Evolutionary conservation across 495 filamentous ascomycete genomes (phyloP).

Genomic region (Umbilicaria muhlenbergii): DNA sequence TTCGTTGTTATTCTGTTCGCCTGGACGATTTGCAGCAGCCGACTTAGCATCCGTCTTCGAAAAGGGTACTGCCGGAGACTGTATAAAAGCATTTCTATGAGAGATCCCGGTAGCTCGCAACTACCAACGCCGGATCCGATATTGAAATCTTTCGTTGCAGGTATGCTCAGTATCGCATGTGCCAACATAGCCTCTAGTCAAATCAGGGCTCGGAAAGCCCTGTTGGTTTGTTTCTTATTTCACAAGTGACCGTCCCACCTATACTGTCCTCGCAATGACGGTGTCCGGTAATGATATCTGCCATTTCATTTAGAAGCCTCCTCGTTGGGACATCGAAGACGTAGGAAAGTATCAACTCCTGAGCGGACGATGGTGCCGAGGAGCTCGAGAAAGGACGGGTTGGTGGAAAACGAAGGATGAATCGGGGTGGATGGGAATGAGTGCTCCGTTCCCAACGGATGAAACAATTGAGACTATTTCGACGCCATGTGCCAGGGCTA

Average conservation of each 20-base stretch:
- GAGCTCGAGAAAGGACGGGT: constrained; percentile 68
- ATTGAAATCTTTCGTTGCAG: constrained; percentile 93
- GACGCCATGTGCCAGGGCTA: constrained; percentile 61
- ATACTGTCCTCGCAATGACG: no score
- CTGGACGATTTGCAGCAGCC: constrained; percentile 26
- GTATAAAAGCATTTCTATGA: constrained; percentile 86
- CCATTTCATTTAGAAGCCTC: constrained; percentile 53
- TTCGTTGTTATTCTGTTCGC: constrained; percentile 72
- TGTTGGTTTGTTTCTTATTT: constrained; percentile 89
- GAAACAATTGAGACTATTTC: constrained; percentile 87
- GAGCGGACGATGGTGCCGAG: constrained; percentile 58
- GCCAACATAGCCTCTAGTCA: constrained; percentile 85
- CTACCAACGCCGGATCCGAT: constrained; percentile 95
- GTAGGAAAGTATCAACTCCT: constrained; percentile 67
- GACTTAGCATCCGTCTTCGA: constrained; percentile 14
- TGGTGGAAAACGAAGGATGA: constrained; percentile 56
- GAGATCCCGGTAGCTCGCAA: constrained; percentile 69
- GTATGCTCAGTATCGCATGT: constrained; percentile 94
- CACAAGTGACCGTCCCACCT: constrained; percentile 89
- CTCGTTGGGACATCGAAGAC: constrained; percentile 70
- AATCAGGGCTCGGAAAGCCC: constrained; percentile 92
- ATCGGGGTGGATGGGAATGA: constrained; percentile 67
- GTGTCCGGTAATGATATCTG: constrained; percentile 62
- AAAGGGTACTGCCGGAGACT: constrained; percentile 22
- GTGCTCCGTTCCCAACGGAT: constrained; percentile 66